Conservation (phyloP, 208 protist species). For the Trichomonas gallinae region DNA sequence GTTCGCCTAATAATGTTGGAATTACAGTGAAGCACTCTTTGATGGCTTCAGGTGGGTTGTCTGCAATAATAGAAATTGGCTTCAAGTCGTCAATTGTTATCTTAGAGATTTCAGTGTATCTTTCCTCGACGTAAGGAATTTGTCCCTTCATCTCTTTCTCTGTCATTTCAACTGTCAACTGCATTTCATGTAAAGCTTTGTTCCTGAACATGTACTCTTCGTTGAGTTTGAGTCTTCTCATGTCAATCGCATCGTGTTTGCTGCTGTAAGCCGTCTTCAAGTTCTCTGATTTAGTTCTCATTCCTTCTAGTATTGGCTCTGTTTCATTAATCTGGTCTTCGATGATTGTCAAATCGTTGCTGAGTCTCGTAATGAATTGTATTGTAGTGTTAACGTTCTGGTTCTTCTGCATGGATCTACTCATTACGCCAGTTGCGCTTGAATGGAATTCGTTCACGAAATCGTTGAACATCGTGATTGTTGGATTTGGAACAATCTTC, state of each 20-base stretch:
- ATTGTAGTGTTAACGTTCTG: neutral
- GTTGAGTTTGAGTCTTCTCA: neutral
- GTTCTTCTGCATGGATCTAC: neutral
- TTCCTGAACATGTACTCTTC: neutral
- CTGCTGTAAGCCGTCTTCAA: neutral
- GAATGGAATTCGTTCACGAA: neutral
- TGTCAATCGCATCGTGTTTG: neutral
- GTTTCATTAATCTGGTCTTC: neutral
- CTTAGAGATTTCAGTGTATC: neutral
- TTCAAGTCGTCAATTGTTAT: neutral
- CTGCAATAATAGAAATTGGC: neutral
- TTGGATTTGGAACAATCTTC: neutral
- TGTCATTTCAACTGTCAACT: neutral
- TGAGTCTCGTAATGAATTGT: neutral
- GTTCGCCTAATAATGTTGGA: neutral
- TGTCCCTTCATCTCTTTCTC: neutral
- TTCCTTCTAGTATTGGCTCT: neutral
- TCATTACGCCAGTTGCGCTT: neutral
- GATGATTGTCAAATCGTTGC: neutral
- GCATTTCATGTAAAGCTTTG: neutral
- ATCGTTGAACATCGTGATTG: neutral
- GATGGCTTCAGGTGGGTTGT: neutral
- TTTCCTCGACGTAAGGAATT: neutral
- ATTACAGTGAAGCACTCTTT: neutral
- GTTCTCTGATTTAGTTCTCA: neutral